Evolutionary conservation across 2,329 filamentous ascomycete species (phyloP).

Genomic region (Venturia asperata): DNA sequence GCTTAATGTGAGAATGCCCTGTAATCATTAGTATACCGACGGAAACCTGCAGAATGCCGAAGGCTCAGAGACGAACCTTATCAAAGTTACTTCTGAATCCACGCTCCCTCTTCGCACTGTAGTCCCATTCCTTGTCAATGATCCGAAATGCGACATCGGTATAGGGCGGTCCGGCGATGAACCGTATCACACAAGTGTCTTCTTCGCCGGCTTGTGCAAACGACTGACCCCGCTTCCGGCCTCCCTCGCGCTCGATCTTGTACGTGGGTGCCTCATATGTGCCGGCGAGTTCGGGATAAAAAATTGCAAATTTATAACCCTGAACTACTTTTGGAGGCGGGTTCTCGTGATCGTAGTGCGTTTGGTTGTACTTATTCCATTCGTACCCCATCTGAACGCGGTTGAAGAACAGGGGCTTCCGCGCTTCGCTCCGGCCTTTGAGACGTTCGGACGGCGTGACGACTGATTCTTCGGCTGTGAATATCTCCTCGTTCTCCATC

Average conservation of each 20-base stretch:
- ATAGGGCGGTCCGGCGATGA: conserved; percentile 91
- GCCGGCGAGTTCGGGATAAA: conserved; percentile 95
- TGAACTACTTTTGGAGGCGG: conserved; percentile 97
- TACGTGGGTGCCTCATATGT: conserved; percentile 92
- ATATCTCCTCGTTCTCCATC: conserved; percentile 91
- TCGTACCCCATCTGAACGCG: conserved; percentile 98
- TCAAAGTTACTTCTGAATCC: conserved; percentile 97
- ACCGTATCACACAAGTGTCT: conserved; percentile 93
- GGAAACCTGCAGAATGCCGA: conserved; percentile 25
- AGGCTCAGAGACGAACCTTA: conserved; percentile 55
- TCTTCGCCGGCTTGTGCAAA: conserved; percentile 91
- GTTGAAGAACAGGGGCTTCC: conserved; percentile 96
- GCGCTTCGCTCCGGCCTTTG: conserved; percentile 72
- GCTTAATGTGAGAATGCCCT: conserved; percentile 93
- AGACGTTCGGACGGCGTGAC: conserved; percentile 56
- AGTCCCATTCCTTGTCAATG: conserved; percentile 98
- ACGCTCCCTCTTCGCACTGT: conserved; percentile 87
- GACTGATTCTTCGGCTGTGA: conserved; percentile 80
- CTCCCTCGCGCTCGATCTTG: conserved; percentile 89
- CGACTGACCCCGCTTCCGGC: conserved; percentile 80
- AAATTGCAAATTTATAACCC: conserved; percentile 99
- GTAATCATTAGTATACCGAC: conserved; percentile 18
- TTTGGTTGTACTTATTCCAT: conserved; percentile 99
- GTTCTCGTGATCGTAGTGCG: conserved; percentile 97
- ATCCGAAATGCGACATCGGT: conserved; percentile 96